Evolutionary conservation across 345 rosid genomes (phyloP).

Genomic region (Pistacia integerrima): DNA sequence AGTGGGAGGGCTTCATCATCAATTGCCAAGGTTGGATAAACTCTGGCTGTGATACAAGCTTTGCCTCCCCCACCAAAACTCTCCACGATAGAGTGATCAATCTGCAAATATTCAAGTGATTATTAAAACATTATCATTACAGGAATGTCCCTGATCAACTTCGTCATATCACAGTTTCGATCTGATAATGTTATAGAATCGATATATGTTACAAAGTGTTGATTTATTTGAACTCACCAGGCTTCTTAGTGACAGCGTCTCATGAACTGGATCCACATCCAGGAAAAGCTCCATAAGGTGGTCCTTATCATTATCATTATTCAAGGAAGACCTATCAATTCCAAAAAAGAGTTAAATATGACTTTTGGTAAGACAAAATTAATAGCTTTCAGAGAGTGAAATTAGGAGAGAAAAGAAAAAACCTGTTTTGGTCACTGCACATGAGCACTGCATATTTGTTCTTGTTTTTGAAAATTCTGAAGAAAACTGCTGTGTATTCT

Average conservation of each 20-base stretch:
- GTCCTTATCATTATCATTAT: constrained; percentile 39
- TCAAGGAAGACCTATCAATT: constrained; percentile 22
- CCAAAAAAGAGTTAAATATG: too few relatives aligned
- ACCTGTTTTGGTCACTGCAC: constrained; percentile 76
- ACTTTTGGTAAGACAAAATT: too few relatives aligned
- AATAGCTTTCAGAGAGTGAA: too few relatives aligned
- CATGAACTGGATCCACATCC: constrained; percentile 40
- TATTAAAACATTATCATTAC: neutral
- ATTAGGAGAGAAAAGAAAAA: too few relatives aligned
- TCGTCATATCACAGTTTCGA: neutral
- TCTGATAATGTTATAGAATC: too few relatives aligned
- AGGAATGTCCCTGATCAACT: neutral
- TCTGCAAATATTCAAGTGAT: constrained; percentile 21
- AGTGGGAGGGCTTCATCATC: constrained; percentile 30
- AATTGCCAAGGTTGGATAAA: constrained; percentile 56
- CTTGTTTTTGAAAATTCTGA: constrained; percentile 5
- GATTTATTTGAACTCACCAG: constrained; percentile 31
- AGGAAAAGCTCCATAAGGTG: constrained; percentile 37
- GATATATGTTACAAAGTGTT: neutral
- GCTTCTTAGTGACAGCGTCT: constrained; percentile 40
- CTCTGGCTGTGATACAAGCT: constrained; percentile 56
- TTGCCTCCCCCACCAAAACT: constrained; percentile 57
- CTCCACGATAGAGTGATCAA: constrained; percentile 67
- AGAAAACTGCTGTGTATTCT: constrained; percentile 72
- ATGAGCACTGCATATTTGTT: constrained; percentile 65